These are phyloP conservation scores for Hypomyces perniciosus DNA, from an alignment of 2,329 filamentous ascomycete species.

Conservation along the genomic window DNA sequence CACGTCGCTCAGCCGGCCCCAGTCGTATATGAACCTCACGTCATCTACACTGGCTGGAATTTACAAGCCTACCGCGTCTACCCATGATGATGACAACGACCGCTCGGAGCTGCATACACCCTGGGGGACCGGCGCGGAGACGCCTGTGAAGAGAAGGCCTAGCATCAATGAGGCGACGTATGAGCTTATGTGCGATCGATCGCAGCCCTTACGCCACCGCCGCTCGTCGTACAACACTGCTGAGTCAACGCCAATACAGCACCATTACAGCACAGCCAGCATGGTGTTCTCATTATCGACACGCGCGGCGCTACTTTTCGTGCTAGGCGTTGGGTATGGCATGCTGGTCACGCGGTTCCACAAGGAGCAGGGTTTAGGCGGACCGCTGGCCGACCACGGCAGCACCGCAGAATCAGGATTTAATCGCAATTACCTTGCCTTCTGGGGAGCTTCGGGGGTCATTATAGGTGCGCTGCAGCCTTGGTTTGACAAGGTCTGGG, in stretches of 20 bases:
- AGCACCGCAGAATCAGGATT: constrained; percentile 34
- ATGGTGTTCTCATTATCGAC: constrained; percentile 43
- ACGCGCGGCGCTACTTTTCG: constrained; percentile 63
- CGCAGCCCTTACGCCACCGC: constrained; percentile 27
- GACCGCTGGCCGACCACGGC: constrained; percentile 45
- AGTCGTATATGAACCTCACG: constrained; percentile 80
- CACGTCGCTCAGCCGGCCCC: constrained; percentile 56
- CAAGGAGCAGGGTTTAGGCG: constrained; percentile 55
- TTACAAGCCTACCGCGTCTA: constrained; percentile 63
- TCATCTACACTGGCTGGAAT: constrained; percentile 88
- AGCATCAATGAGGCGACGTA: constrained; percentile 40
- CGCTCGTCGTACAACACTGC: constrained; percentile 29
- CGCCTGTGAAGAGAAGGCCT: constrained; percentile 44
- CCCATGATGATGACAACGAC: constrained; percentile 36
- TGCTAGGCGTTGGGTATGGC: constrained; percentile 77
- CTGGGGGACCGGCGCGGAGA: constrained; percentile 72
- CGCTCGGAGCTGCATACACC: constrained; percentile 59
- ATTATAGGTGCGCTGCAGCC: constrained; percentile 73
- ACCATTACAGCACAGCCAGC: constrained; percentile 18
- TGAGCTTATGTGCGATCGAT: constrained; percentile 37
- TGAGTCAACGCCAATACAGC: constrained; percentile 20
- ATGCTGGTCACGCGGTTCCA: constrained; percentile 75
- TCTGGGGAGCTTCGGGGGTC: constrained; percentile 79
- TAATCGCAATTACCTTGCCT: constrained; percentile 62
- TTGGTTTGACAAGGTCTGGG: constrained; percentile 75